Conservation (phyloP, 176 grass and related monocot species). For the Avena insularis region DNA sequence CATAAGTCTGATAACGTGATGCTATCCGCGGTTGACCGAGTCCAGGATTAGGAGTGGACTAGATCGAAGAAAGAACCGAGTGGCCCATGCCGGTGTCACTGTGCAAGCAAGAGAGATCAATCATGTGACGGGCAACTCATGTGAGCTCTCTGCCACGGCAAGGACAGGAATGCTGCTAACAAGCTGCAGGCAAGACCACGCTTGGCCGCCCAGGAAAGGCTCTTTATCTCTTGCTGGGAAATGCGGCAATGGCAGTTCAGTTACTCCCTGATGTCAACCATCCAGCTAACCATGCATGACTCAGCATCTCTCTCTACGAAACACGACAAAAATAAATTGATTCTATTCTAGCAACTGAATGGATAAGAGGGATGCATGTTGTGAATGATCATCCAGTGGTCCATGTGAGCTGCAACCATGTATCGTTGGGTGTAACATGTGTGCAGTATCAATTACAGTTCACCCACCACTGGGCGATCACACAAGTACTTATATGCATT, state of each 20-base stretch:
- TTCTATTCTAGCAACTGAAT: constrained; percentile 1
- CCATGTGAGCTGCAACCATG: background rate
- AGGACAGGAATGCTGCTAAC: constrained; percentile 51
- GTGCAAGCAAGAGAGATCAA: constrained; percentile 30
- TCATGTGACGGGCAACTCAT: constrained; percentile 46
- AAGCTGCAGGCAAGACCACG: constrained; percentile 33
- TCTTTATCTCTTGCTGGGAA: constrained; percentile 46
- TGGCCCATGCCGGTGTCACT: background rate
- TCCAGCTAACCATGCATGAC: constrained; percentile 22
- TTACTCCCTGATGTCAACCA: constrained; percentile 49
- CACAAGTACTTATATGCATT: background rate
- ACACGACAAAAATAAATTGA: constrained; percentile 14
- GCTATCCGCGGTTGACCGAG: no score
- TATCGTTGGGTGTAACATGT: background rate
- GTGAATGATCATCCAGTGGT: background rate
- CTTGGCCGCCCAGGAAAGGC: constrained; percentile 48
- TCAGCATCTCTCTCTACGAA: constrained; percentile 21
- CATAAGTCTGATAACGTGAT: no score
- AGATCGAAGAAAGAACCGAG: constrained; percentile 39
- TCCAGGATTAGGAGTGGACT: constrained; percentile 38
- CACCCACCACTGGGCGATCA: background rate
- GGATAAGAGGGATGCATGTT: background rate
- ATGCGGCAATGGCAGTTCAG: constrained; percentile 34
- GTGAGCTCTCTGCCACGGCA: constrained; percentile 58
- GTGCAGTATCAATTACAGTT: background rate